Evolutionary conservation across 2,329 filamentous ascomycete genomes (phyloP), one percentile per base, ranked within the genome.

Genomic region (Colletotrichum sojae): DNA sequence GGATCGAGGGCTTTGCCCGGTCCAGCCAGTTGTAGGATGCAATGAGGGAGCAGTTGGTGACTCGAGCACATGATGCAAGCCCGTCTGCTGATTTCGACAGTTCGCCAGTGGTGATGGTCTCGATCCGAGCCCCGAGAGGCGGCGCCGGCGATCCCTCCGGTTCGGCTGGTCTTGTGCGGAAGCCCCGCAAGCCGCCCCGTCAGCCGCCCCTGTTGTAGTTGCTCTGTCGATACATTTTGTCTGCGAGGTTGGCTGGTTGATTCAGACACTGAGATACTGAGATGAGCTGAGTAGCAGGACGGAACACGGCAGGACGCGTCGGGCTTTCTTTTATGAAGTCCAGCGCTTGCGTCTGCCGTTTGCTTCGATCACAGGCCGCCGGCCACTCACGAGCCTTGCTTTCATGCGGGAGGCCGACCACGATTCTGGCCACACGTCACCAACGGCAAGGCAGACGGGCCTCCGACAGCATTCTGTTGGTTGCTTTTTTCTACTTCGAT

Each of bases 1-100:
- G 22, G 15, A 82, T 78, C 0, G 73, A 72, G 0, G 79, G 73
- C 2, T 67, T 56, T 2, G 27, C 45, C 5, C 65, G 72, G 39
- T 77, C 71, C 9, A 80, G 60, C 81, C 80, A 83, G 73, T 77
- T 82, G 72, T 78, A 83, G 1, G 81, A 82, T 0, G 78, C 72
- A 2, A 82, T 67, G 2, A 72, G 48, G 25, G 67, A 20, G n/a
- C 71, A 69, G 48, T 48, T 39, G 12, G 64, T 71, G 22, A 72
- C 53, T 4, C 15, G 57, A 36, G 70, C 60, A n/a, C 61, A 45
- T 10, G 52, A 36, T 16, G 18, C 48, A 22, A 52, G 59, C 1
- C 16, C 13, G 8, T 25, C 5, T 22, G 63, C 62, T 6, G 58
- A 22, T 12, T 52, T 43, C 4, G 39, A 31, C 3, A 71, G 22